Evolutionary conservation across 805 yeast genomes (phyloP), one percentile per base, ranked within the genome.

Genomic region (Nakazawaea laoshanensis): DNA sequence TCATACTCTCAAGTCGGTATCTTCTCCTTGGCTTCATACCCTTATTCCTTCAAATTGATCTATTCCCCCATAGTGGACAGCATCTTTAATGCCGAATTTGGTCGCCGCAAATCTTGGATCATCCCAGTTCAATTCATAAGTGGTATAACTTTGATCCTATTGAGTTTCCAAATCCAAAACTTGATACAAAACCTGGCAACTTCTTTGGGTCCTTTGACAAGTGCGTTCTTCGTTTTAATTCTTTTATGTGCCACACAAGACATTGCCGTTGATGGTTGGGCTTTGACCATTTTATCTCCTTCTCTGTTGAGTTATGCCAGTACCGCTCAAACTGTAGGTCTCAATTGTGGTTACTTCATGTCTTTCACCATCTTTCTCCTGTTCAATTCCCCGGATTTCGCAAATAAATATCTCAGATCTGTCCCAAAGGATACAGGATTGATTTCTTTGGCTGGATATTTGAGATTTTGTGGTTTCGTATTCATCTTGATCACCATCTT

Each of bases 261-360:
- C 52, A 92, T 92, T 36, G 97, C 98, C 1, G 98, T 92, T 15
- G 98, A 92, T 59, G 97, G 98, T 8, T 92, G 98, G 98, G 96
- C 97, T 0, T 61, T 92, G 48, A 92, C 96, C 2, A 75, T 89
- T 24, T 63, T 92, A 33, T 75, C 88, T 12, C 76, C 77, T 17
- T 73, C 72, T 18, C 80, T 94, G 10, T 63, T 92, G 40, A 77
- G 94, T 12, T 92, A 76, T 60, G 97, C 98, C 0, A 84, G 95
- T 4, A 92, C 98, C 0, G 98, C 98, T 0, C 98, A 92, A 57
- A 92, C 98, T 0, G 74, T 92, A 29, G 98, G 98, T 0, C 67
- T 92, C 40, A 92, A 92, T 58, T 69, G 89, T 3, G 98, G 98
- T 15, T 92, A 89, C 51, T 92, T 92, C 50, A 57, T 82, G 39